Evolutionary conservation across 257 asterid genomes (phyloP).

Genomic region (Buddleja alternifolia): DNA sequence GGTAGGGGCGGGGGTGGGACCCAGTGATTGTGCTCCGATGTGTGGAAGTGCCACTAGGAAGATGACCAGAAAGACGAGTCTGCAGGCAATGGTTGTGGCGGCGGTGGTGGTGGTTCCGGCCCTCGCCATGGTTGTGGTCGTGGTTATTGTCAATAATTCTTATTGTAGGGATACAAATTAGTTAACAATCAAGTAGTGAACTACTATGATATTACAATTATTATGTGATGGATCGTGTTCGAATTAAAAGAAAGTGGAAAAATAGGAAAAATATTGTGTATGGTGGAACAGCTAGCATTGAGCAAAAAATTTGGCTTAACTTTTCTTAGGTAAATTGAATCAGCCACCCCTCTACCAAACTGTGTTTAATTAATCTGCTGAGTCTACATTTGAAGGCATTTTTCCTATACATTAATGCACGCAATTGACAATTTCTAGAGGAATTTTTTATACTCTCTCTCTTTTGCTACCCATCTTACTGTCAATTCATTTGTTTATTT

Average conservation of each 20-base stretch:
- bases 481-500: too few relatives aligned
- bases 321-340: neutral
- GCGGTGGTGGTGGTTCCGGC: slow-evolving; percentile 23
- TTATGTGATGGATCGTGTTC: too few relatives aligned
- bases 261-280: too few relatives aligned
- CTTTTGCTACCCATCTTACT: too few relatives aligned
- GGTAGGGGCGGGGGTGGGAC: too few relatives aligned
- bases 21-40: slow-evolving; percentile 19
- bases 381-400: slow-evolving; percentile 5
- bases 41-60: slow-evolving; percentile 6
- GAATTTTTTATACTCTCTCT: neutral
- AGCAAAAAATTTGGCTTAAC: neutral
- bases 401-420: slow-evolving; percentile 1
- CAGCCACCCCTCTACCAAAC: slow-evolving; percentile 32
- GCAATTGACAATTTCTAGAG: neutral
- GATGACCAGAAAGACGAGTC: slow-evolving; percentile 20
- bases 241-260: too few relatives aligned
- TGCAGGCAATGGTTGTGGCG: slow-evolving; percentile 10
- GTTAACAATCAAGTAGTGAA: too few relatives aligned
- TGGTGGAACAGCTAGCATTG: neutral
- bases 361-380: slow-evolving; percentile 16
- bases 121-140: slow-evolving; percentile 27
- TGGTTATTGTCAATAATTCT: neutral
- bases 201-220: too few relatives aligned
- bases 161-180: too few relatives aligned